Percentiles rank a stretch among this genome's conserved stretches.
These are phyloP conservation scores for Trichosanthes cucumerina DNA, from an alignment of 306 rosid genomes.

Conservation along the genomic window DNA sequence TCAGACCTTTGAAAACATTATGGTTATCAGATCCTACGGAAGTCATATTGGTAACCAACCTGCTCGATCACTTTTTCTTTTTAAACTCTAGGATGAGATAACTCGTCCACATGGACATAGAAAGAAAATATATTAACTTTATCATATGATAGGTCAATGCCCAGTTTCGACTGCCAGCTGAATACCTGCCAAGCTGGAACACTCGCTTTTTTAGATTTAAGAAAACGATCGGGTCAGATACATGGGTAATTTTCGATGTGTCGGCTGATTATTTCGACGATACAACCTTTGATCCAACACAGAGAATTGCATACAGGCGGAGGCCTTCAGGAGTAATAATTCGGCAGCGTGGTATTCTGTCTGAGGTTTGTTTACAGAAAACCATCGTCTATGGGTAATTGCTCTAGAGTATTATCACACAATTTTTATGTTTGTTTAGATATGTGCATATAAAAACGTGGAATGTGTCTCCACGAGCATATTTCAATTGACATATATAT, in stretches of 20 bases:
- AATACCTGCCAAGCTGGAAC: slow-evolving; percentile 14
- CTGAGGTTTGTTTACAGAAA: slow-evolving; percentile 16
- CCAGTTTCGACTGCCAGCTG: slow-evolving; percentile 18
- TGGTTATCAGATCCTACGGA: not conserved
- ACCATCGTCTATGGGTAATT: not conserved
- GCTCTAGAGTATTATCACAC: not conserved
- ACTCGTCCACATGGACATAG: not conserved
- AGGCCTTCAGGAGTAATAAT: slow-evolving; percentile 26
- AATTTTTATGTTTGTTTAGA: not conserved
- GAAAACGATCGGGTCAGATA: not conserved
- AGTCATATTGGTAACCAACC: slow-evolving; percentile 1
- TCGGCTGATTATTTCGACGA: slow-evolving; percentile 17
- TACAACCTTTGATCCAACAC: not conserved
- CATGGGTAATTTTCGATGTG: slow-evolving; percentile 18
- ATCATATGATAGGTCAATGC: slow-evolving; percentile 16
- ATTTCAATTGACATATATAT: no score
- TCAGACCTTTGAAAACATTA: not conserved
- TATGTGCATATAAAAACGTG: not conserved
- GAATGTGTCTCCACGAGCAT: no score
- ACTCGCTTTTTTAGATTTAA: slow-evolving; percentile 16
- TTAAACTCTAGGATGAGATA: not conserved
- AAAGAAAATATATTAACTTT: not conserved
- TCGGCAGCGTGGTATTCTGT: not conserved
- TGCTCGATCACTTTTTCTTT: not conserved
- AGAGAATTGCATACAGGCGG: slow-evolving; percentile 7